phyloP scores from a whole-genome alignment of 345 rosid genomes.

The Microthlaspi erraticum region DNA sequence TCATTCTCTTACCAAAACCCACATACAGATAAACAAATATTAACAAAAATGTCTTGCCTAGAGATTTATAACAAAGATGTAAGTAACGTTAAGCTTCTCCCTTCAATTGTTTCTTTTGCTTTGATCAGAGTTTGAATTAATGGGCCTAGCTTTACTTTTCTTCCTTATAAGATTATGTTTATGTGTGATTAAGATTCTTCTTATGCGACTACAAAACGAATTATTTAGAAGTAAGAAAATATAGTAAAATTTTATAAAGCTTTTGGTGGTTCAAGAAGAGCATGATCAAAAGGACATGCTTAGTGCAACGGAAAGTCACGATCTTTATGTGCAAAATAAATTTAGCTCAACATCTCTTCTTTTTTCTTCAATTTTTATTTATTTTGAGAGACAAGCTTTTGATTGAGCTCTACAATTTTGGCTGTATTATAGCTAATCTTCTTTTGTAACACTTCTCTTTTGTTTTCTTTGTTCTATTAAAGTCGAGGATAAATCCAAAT shows the following conservation, averaged over 20 bases:
- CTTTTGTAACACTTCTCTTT: slow-evolving; percentile 8
- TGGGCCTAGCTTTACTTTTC: slow-evolving; percentile 4
- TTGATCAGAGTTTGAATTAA: not conserved
- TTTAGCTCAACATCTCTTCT: slow-evolving; percentile 36
- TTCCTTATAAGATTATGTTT: slow-evolving; percentile 2
- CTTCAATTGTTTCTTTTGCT: slow-evolving; percentile 5
- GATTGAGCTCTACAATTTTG: slow-evolving; percentile 11
- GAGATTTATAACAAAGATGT: slow-evolving; percentile 61
- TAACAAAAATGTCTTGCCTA: slow-evolving; percentile 48
- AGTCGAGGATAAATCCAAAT: slow-evolving; percentile 39
- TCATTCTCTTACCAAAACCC: slow-evolving; percentile 17
- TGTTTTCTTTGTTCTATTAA: not conserved
- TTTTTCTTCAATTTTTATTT: not conserved
- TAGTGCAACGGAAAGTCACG: slow-evolving; percentile 39
- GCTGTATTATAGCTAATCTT: slow-evolving; percentile 15
- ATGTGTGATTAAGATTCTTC: slow-evolving; percentile 18
- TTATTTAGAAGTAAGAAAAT: not conserved
- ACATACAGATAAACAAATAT: slow-evolving; percentile 14
- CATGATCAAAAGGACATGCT: slow-evolving; percentile 32
- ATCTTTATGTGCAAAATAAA: slow-evolving; percentile 41
- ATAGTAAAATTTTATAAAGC: not conserved
- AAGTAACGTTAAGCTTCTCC: slow-evolving; percentile 36
- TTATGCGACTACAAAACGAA: slow-evolving; percentile 6
- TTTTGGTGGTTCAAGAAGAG: slow-evolving; percentile 40
- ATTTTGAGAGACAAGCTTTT: not conserved